phyloP scores from a whole-genome alignment of 106 monocot species.

The Allium cepa region DNA sequence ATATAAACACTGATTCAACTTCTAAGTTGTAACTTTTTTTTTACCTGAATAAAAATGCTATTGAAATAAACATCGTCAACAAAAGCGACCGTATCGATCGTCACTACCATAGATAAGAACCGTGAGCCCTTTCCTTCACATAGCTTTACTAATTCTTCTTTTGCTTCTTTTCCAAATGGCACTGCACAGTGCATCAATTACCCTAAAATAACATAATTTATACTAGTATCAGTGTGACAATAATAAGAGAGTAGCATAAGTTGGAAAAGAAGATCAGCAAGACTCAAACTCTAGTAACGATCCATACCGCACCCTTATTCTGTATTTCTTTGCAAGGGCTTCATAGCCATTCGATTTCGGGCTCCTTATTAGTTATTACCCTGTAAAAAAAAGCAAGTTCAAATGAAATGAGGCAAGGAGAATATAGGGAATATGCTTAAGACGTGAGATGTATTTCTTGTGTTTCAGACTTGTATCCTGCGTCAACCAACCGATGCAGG shows the following conservation, averaged over 20 bases:
- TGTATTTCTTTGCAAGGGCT: conserved; percentile 52
- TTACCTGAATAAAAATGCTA: conserved; percentile 3
- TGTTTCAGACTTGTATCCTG: conserved; percentile 56
- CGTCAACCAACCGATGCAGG: conserved; percentile 9
- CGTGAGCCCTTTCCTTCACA: conserved; percentile 61
- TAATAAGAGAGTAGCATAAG: too few relatives aligned
- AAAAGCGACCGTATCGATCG: conserved; percentile 45
- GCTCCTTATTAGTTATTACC: too few relatives aligned
- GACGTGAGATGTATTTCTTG: background rate
- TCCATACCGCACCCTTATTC: background rate
- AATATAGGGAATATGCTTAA: too few relatives aligned
- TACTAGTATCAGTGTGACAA: too few relatives aligned
- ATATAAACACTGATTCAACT: too few relatives aligned
- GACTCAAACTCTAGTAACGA: too few relatives aligned
- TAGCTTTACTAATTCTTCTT: conserved; percentile 58
- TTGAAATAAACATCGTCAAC: conserved; percentile 2
- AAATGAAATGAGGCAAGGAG: too few relatives aligned
- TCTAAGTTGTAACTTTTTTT: too few relatives aligned
- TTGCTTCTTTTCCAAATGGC: conserved; percentile 89
- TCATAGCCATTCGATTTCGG: too few relatives aligned
- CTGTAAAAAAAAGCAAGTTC: background rate
- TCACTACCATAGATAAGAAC: conserved; percentile 38
- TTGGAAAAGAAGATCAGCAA: too few relatives aligned
- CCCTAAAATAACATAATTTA: conserved; percentile 23
- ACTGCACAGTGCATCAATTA: conserved; percentile 82